Base-by-base conservation (phyloP, 176 grass and related monocot genomes). In the bread wheat (Triticum aestivum) region DNA sequence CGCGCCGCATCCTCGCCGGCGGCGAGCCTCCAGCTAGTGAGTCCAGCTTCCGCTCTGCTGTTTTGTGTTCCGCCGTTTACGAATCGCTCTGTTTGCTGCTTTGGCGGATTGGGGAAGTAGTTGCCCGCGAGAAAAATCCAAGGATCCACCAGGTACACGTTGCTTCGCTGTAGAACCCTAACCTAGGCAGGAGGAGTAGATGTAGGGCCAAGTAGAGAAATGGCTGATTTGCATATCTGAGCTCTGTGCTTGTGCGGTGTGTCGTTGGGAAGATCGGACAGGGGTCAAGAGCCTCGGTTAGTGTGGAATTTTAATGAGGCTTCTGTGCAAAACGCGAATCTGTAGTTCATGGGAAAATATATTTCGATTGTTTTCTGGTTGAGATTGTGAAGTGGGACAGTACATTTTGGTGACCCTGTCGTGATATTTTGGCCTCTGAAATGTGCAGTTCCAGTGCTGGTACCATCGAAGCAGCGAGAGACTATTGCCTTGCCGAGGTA, bases 401-500 rank as follows among this genome's bases (percentile, higher is more conserved):
- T 9, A 45, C 2, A 14, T 7, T 35, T 2, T 1, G 20, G 51
- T 27, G 17, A 75, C 20, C 76, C 61, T 80, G 66, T 87, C 13
- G 29, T 23, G 23, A 47, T 42, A 49, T 38, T 75, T 35, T 75
- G 52, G 23, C 79, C 79, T 90, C 49, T 88, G 87, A 89, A 92
- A 86, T 82, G 26, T 91, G 69, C 82, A 88, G 84, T 76, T 91
- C 81, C 69, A 17, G 47, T 21, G 20, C 2, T 65, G 61, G 51
- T 79, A 81, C 26, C 87, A 71, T 82, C 75, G 52, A 86, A 89
- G 37, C 81, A 76, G 42, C 9, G 77, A 86, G 79, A 86, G 68
- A 79, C 37, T 75, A 54, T 68, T 59, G 63, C 68, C 81, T 82
- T 85, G 47, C 73, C 90, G 14, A 86, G 92, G 89, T 93, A 89